Evolutionary conservation across 257 asterid species (phyloP).

Genomic region (Nicotiana benthamiana): DNA sequence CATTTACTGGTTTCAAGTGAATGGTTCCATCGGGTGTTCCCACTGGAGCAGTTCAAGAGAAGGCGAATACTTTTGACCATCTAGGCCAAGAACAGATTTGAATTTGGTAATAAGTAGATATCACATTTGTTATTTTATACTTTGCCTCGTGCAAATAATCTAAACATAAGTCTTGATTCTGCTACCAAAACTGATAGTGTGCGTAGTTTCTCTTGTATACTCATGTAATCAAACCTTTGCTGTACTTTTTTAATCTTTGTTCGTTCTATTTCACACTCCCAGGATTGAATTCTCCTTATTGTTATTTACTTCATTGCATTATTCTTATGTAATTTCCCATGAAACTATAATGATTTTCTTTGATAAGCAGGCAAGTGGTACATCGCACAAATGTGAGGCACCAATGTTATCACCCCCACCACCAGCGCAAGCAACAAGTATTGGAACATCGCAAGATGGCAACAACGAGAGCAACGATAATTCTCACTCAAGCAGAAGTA

Average conservation of each 20-base stretch:
- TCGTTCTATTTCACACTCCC: neutral
- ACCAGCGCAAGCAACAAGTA: conserved; percentile 43
- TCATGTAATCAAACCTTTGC: neutral
- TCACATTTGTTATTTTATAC: neutral
- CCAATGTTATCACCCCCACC: conserved; percentile 86
- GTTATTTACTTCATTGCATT: neutral
- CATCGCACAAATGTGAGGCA: conserved; percentile 56
- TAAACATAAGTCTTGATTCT: neutral
- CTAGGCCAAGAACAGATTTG: neutral
- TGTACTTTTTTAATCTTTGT: neutral
- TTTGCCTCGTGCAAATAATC: neutral
- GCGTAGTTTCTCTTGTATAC: neutral
- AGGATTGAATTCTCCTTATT: neutral
- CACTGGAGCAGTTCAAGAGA: neutral
- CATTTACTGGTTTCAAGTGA: neutral
- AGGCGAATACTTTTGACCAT: neutral
- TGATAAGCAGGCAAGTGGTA: conserved; percentile 32
- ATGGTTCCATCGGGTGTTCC: neutral
- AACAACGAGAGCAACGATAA: neutral
- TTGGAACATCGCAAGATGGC: conserved; percentile 13
- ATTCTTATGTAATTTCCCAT: neutral
- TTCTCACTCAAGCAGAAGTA: conserved; percentile 26
- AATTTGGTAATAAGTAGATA: neutral
- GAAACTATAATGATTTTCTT: neutral
- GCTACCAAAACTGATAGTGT: neutral